A percentile compares a stretch with the other conserved stretches of the same genome.
Conservation (phyloP, 441 rosid species). For the Adansonia rubrostipa region DNA sequence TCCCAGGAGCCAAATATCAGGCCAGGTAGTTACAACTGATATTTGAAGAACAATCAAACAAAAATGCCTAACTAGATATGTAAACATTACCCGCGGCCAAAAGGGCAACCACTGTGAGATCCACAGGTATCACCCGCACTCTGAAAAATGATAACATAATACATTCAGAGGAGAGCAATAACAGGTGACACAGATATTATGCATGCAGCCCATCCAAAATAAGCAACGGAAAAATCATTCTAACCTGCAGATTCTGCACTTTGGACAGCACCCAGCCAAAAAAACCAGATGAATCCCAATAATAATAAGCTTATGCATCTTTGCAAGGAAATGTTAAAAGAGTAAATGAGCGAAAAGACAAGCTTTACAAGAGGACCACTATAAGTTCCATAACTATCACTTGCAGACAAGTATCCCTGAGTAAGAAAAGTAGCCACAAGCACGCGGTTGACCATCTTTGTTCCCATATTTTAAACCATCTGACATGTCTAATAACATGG, state of each 20-base stretch:
- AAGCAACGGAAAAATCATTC: not conserved
- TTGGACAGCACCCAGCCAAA: not conserved
- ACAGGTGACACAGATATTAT: not conserved
- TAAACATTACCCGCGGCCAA: slow-evolving; percentile 24
- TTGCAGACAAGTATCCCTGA: slow-evolving; percentile 30
- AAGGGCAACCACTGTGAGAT: slow-evolving; percentile 23
- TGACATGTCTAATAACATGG: slow-evolving; percentile 49
- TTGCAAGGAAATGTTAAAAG: not conserved
- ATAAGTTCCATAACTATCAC: slow-evolving; percentile 21
- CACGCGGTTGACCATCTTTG: slow-evolving; percentile 51
- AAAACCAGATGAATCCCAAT: slow-evolving; percentile 3
- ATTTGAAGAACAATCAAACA: not conserved
- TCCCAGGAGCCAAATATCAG: not conserved
- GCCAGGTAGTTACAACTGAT: slow-evolving; percentile 6
- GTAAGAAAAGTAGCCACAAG: slow-evolving; percentile 32
- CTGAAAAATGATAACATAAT: slow-evolving; percentile 13
- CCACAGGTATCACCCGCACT: slow-evolving; percentile 20
- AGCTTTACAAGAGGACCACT: slow-evolving; percentile 47
- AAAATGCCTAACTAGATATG: slow-evolving; percentile 2
- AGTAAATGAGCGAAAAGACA: slow-evolving; percentile 16
- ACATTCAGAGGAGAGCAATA: slow-evolving; percentile 3
- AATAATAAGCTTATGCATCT: slow-evolving; percentile 15
- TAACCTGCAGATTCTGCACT: not conserved
- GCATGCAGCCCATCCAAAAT: slow-evolving; percentile 8
- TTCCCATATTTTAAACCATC: slow-evolving; percentile 52